These are phyloP conservation scores for Pyrus hybrid DNA, from an alignment of 331 rosid species.

Conservation along the genomic window DNA sequence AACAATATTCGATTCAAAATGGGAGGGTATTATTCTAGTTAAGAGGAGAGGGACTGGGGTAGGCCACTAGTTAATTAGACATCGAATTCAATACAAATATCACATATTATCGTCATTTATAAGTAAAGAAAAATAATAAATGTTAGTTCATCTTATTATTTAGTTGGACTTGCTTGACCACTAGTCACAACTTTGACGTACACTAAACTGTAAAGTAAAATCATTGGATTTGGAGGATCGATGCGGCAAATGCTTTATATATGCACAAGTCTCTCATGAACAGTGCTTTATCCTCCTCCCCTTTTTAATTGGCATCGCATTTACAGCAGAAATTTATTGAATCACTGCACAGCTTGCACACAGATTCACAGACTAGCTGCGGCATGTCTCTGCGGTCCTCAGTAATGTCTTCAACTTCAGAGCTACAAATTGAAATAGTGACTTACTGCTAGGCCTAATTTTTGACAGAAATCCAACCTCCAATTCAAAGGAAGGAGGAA, in stretches of 20 bases:
- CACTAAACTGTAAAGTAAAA: no score
- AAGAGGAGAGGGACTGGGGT: no score
- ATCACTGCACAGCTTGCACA: not conserved
- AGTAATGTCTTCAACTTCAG: not conserved
- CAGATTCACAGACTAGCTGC: not conserved
- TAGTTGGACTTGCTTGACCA: no score
- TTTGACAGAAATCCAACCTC: not conserved
- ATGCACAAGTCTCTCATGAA: not conserved
- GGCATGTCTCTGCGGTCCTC: not conserved
- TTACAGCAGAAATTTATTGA: not conserved
- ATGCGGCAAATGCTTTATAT: not conserved
- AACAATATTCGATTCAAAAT: no score
- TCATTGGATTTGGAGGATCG: no score
- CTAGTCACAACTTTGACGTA: no score
- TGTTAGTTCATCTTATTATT: no score
- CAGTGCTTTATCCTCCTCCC: not conserved
- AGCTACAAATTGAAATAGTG: not conserved
- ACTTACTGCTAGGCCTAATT: not conserved
- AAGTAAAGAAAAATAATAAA: no score
- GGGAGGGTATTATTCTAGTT: no score
- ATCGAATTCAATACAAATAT: no score
- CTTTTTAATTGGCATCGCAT: not conserved
- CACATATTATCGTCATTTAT: not conserved
- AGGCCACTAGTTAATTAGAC: not conserved
- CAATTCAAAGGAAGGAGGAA: not conserved